A percentile compares a stretch with the other conserved stretches of the same genome.
phyloP scores from a whole-genome alignment of 495 filamentous ascomycete species.

The Neurospora discreta region DNA sequence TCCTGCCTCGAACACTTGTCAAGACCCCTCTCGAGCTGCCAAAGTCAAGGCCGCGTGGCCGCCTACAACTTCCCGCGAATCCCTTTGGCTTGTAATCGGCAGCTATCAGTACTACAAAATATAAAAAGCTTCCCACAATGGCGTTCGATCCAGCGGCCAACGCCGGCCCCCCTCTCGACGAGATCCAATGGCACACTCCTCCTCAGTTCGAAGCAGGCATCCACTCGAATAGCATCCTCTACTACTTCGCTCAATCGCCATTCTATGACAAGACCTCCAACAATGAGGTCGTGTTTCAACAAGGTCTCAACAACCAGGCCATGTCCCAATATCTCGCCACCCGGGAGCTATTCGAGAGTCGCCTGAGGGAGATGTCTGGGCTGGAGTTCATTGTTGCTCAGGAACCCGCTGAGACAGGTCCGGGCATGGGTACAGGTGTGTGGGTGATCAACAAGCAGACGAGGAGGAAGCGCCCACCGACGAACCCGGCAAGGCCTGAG shows the following conservation, averaged over 20 bases:
- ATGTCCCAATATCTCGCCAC: conserved; percentile 48
- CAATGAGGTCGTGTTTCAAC: conserved; percentile 65
- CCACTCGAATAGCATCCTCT: conserved; percentile 60
- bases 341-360: conserved; percentile 67
- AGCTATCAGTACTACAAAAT: no score
- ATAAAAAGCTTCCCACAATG: background rate
- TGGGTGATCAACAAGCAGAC: conserved; percentile 92
- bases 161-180: conserved; percentile 56
- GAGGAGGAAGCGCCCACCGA: conserved; percentile 42
- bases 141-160: conserved; percentile 1
- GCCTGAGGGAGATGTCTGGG: conserved; percentile 67
- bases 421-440: conserved; percentile 55
- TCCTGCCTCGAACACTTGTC: background rate
- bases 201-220: conserved; percentile 45
- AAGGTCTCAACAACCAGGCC: conserved; percentile 60
- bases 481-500: background rate
- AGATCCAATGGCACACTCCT: conserved; percentile 64
- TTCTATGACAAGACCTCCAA: conserved; percentile 89
- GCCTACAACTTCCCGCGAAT: background rate
- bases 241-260: conserved; percentile 80
- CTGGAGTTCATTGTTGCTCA: conserved; percentile 73
- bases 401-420: conserved; percentile 56
- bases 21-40: background rate
- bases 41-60: background rate
- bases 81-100: no score